Evolutionary conservation across 2,329 filamentous ascomycete genomes (phyloP), one percentile per base, ranked within the genome.

Genomic region (Exophiala oligosperma): DNA sequence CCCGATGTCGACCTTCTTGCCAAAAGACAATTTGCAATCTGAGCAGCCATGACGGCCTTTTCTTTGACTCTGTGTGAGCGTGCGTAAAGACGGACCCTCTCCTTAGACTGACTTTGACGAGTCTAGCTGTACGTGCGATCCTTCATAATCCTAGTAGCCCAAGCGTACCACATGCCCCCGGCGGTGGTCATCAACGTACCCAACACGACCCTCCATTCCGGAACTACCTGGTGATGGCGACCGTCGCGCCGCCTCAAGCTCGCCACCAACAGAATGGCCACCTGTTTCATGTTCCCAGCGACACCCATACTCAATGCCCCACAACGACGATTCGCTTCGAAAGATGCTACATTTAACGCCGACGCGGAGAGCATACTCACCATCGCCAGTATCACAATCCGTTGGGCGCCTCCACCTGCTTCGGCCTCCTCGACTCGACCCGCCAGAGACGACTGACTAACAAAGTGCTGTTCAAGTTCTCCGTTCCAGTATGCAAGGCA

Each of bases 251-350:
- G n/a, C 3, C 14, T 44, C 21, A 40, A 32, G 14, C 14, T 43
- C 21, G 29, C 53, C n/a, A 59, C 9, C 32, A 59, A 7, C n/a
- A 61, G 35, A 41, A 54, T 52, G 29, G 49, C n/a, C 12, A 55
- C 53, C 17, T 61, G 59, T 44, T 61, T 61, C 29, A 61, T 14
- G 32, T 61, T 61, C 12, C 49, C 51, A 3, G 52, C 59, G 28
- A 61, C 49, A 8, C 49, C 56, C 55, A 61, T 61, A 41, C 41
- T 53, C 40, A 61, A 26, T 14, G 59, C 32, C 0, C 59, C 59
- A 24, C 55, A 58, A 14, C 59, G 29, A 14, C 52, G 57, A 44
- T 59, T 59, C 14, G 59, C 56, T 8, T 61, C 51, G 38, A 61
- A 61, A 7, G 59, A 61, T 2, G 56, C 52, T 2, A 61, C 35